Base-by-base conservation (phyloP, 768 basidiomycete genomes). In the Lactarius quietus region DNA sequence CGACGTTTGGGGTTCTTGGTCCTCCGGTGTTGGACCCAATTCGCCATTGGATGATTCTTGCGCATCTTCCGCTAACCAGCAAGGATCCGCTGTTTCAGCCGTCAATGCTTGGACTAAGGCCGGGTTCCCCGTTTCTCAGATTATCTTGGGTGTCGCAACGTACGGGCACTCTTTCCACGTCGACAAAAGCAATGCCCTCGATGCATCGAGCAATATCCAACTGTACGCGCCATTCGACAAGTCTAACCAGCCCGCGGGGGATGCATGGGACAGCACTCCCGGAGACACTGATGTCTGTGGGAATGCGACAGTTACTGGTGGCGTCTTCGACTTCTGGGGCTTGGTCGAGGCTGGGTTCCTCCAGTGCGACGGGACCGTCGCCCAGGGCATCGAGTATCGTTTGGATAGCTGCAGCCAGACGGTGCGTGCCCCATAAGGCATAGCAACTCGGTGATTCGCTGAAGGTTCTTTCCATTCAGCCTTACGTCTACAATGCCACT, bases 1-100 rank as follows among this genome's bases (percentile, higher is more conserved):
- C 74, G 89, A 90, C 70, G 74, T 88, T 61, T 81, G 77, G 70
- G 84, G 86, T 14, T 76, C 80, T 15, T 82, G 81, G 73, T 79
- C 81, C 52, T 73, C 78, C 64, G 72, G 85, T 67, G 80, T 84
- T 60, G 94, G 94, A 1, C 86, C 96, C n/a, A 93, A 93, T 74
- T 88, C 96, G 4, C 94, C 95, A 12, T 80, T 97, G 56, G 79
- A 86, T 62, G 88, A 97, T 76, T 79, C 83, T 1, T 97, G 95
- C 73, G 84, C 86, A 0, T 75, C 86, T 23, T 1, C 23, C 45
- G 12, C 10, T 38, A 70, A 80, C 0, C 76, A 75, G 8, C 78
- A 84, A 61, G 93, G 93, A 6, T 97, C 94, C 39, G 95, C 90
- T 20, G 79, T 81, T 35, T 88, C 89, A 5, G 88, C 90, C 3